Evolutionary conservation across 257 asterid genomes (phyloP), one percentile per base, ranked within the genome.

Genomic region (Rauvolfia tetraphylla): DNA sequence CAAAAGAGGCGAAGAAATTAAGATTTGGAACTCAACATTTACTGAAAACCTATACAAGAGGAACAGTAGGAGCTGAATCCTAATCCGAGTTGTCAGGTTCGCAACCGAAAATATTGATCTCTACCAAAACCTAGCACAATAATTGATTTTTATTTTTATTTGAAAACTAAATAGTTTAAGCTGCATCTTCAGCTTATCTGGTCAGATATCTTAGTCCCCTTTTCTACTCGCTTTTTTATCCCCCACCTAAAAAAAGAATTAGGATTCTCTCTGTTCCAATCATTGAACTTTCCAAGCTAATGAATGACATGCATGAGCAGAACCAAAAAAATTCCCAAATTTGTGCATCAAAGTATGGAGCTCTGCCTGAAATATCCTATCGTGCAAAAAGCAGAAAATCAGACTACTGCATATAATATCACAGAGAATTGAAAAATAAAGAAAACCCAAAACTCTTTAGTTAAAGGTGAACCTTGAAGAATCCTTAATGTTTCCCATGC

Each of bases 401-500:
- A 15, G 51, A 18, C 27, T 10, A 34, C 9, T 23, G n/a, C 11
- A 72, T 33, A 56, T 58, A 48, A 70, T n/a, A 56, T 25, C 59
- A 77, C 62, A 79, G 58, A 72, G 72, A 59, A 71, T 49, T 8
- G 62, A 56, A 18, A 57, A 15, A 57, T 57, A 62, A 58, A 66
- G 20, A 29, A 66, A 33, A 71, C 22, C 44, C 53, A n/a, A 66
- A 62, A 39, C 34, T 49, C 46, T 11, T 12, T 58, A 74, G 3
- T 27, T 34, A 42, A 77, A 71, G 72, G 42, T 48, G 70, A 79
- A 93, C 98, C 98, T 92, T 82, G 95, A 82, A 92, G 88, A 82
- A 95, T 85, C 85, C 98, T 88, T 78, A 90, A 74, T n/a, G 89
- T 92, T 89, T 95, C 98, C 98, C 96, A 91, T 73, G 95, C 93